Percentiles rank a stretch among this genome's conserved stretches.
phyloP scores from a whole-genome alignment of 805 yeast species.

The Nakazawaea anatomiae region DNA sequence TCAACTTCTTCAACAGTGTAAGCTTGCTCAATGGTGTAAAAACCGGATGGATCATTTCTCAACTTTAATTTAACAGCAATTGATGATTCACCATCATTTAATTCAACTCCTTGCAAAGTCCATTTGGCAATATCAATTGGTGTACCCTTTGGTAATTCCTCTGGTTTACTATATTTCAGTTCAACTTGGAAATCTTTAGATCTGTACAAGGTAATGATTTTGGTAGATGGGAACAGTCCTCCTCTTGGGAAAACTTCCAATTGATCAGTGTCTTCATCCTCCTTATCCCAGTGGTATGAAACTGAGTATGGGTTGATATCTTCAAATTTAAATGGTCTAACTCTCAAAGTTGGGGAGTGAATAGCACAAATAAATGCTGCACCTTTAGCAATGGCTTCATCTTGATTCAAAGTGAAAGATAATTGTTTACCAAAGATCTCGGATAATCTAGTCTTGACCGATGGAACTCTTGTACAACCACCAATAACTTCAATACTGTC shows the following conservation, averaged over 20 bases:
- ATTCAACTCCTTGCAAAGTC: slow-evolving; percentile 80
- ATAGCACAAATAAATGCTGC: slow-evolving; percentile 98
- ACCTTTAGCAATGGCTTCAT: slow-evolving; percentile 98
- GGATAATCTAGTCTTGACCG: slow-evolving; percentile 74
- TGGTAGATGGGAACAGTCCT: slow-evolving; percentile 89
- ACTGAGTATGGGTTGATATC: slow-evolving; percentile 90
- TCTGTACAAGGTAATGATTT: slow-evolving; percentile 91
- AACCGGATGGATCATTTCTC: slow-evolving; percentile 96
- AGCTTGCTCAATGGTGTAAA: slow-evolving; percentile 90
- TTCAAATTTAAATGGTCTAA: slow-evolving; percentile 97
- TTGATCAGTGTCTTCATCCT: slow-evolving; percentile 85
- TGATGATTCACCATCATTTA: slow-evolving; percentile 67
- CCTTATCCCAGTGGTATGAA: slow-evolving; percentile 91
- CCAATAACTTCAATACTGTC: slow-evolving; percentile 95
- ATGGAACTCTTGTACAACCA: slow-evolving; percentile 97
- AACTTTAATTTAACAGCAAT: slow-evolving; percentile 89
- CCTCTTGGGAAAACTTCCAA: slow-evolving; percentile 97
- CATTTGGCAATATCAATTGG: slow-evolving; percentile 71
- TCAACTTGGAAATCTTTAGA: slow-evolving; percentile 79
- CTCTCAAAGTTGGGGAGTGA: slow-evolving; percentile 98
- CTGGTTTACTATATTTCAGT: slow-evolving; percentile 78
- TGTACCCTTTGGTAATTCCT: slow-evolving; percentile 67
- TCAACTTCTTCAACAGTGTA: slow-evolving; percentile 89
- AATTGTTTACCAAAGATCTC: slow-evolving; percentile 80
- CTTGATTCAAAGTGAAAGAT: slow-evolving; percentile 95